phyloP scores from a whole-genome alignment of 164 flowering plant genomes.

The Dillenia suffruticosa region DNA sequence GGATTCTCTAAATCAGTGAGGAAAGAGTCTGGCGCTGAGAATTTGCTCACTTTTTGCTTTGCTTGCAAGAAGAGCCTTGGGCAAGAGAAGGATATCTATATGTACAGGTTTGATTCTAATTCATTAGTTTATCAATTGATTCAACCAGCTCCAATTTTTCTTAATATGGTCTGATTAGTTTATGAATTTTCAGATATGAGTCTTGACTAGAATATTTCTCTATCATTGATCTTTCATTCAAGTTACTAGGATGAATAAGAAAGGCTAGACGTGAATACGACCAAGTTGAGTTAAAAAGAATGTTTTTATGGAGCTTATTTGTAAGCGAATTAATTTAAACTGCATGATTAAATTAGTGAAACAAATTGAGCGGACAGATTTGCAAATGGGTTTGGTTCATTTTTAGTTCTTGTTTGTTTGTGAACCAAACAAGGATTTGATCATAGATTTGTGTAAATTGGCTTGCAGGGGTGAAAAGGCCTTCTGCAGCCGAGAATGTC shows the following conservation, averaged over 20 bases:
- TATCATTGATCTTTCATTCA: neutral
- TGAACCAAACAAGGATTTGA: no score
- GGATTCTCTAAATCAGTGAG: conserved; percentile 2
- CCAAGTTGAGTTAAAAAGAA: no score
- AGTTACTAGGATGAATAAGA: no score
- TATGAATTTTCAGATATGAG: neutral
- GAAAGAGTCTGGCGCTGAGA: conserved; percentile 10
- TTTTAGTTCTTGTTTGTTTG: neutral
- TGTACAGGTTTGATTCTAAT: conserved; percentile 41
- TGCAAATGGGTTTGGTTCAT: neutral
- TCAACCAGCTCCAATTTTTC: neutral
- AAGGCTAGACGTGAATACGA: no score
- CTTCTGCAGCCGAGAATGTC: conserved; percentile 54
- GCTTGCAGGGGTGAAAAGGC: conserved; percentile 57
- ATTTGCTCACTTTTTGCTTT: conserved; percentile 48
- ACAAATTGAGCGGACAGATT: no score
- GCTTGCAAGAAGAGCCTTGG: conserved; percentile 52
- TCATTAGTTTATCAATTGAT: neutral
- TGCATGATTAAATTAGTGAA: no score
- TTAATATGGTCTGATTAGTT: neutral
- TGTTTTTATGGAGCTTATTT: no score
- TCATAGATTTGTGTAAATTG: no score
- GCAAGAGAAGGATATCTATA: conserved; percentile 47
- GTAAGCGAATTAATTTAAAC: no score
- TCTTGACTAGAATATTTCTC: neutral